Evolutionary conservation across 306 rosid species (phyloP), one percentile per base, ranked within the genome.

Genomic region (Quercus berberidifolia): DNA sequence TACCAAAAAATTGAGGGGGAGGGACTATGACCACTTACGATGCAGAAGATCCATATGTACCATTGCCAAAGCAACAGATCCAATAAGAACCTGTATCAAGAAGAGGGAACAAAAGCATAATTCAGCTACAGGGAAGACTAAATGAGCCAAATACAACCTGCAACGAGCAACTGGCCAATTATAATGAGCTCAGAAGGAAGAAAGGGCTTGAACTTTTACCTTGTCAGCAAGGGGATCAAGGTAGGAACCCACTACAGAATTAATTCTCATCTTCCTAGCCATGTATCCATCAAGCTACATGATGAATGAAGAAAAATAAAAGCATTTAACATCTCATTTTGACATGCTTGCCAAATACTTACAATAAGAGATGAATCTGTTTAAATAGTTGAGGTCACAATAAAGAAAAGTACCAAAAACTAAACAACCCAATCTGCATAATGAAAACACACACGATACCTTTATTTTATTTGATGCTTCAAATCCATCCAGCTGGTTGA

Each of bases 161-260:
- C 28, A 71, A 65, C 1, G 25, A 49, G 74, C 60, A 68, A 58
- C 69, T 23, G 20, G 49, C 18, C 31, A 76, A 82, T 38, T n/a
- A 21, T 33, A 52, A 46, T 4, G 41, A 21, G 35, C 73, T 73
- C 4, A 43, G 56, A 78, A 63, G 62, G 30, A 63, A 52, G 30
- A 65, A 21, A 25, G 64, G 20, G n/a, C 26, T 15, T 74, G 52
- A 73, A 75, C 52, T 41, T 35, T 69, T 77, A 90, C 99, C 98
- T 95, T 95, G 80, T 95, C 99, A 62, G 99, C 99, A 58, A 95
- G 92, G 63, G 99, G 99, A 85, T 92, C 99, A 74, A 95, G 96
- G 81, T 95, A 95, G 33, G 98, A 95, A 74, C 99, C 99, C 73
- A 92, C 99, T 35, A 95, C 98, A 76, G 99, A 95, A 81, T 91